Conservation (phyloP, 2,329 filamentous ascomycete genomes). For the Lasiodiplodia citricola region DNA sequence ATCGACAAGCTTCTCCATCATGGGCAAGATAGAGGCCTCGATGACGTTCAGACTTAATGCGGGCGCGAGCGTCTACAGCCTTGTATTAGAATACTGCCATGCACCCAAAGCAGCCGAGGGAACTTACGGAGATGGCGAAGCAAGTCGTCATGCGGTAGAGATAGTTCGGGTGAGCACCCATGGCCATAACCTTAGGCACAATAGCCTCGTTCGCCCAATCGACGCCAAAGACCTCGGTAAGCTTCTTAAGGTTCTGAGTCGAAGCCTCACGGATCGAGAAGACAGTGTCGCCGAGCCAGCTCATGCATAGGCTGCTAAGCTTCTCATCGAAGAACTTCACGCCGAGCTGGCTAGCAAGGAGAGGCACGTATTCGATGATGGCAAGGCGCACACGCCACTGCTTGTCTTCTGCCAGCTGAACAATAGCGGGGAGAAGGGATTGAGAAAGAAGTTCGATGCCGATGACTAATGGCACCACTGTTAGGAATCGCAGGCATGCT, state of each 20-base stretch:
- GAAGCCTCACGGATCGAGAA: conserved; percentile 98
- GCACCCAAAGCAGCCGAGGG: neutral
- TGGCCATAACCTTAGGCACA: conserved; percentile 97
- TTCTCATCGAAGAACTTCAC: conserved; percentile 99
- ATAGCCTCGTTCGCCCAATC: conserved; percentile 97
- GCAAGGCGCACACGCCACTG: conserved; percentile 97
- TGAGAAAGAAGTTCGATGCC: conserved; percentile 97
- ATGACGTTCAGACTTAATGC: conserved; percentile 95
- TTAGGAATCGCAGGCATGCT: conserved; percentile 3
- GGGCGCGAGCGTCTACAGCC: conserved; percentile 81
- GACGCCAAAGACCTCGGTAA: conserved; percentile 97
- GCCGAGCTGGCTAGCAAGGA: conserved; percentile 92
- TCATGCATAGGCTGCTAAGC: conserved; percentile 93
- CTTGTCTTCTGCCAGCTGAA: conserved; percentile 97
- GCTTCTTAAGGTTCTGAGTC: conserved; percentile 96
- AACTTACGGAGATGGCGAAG: conserved; percentile 93
- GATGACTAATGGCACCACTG: conserved; percentile 69
- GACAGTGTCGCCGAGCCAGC: conserved; percentile 96
- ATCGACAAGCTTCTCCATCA: conserved; percentile 89
- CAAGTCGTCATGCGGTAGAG: conserved; percentile 99
- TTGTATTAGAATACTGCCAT: conserved; percentile 28
- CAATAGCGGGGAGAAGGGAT: conserved; percentile 94
- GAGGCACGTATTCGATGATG: conserved; percentile 98
- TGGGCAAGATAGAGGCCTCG: conserved; percentile 89
- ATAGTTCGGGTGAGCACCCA: conserved; percentile 98